Conservation (phyloP, 2,329 filamentous ascomycete genomes). For the Pseudogymnoascus sp. region DNA sequence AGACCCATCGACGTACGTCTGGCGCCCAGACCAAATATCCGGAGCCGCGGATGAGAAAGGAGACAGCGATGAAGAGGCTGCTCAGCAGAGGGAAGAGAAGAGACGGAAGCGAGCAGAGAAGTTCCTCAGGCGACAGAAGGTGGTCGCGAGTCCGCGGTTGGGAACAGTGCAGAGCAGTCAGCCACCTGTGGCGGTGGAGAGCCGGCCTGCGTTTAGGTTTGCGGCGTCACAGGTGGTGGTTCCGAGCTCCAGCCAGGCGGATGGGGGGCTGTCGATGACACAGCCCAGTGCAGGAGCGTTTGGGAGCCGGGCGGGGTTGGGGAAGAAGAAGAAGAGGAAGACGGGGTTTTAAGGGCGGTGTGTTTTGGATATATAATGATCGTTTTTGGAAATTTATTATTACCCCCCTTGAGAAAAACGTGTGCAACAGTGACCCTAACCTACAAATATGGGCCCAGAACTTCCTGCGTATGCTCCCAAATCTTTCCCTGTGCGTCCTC, state of each 20-base stretch:
- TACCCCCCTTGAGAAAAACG: not conserved
- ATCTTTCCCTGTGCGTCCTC: constrained; percentile 25
- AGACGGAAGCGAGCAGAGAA: constrained; percentile 25
- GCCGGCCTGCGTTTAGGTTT: not conserved
- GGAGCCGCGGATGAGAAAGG: constrained; percentile 18
- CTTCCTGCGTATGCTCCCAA: constrained; percentile 29
- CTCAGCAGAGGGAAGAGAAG: constrained; percentile 19
- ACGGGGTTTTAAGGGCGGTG: constrained; percentile 29
- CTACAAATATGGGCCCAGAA: constrained; percentile 21
- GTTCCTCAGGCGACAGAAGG: constrained; percentile 22
- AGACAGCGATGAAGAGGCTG: constrained; percentile 12
- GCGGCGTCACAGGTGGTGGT: not conserved
- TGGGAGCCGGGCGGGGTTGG: constrained; percentile 32
- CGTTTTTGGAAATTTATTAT: not conserved
- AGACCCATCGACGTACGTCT: constrained; percentile 29
- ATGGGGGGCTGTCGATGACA: constrained; percentile 29
- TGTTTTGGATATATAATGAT: constrained; percentile 2
- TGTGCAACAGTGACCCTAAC: not conserved
- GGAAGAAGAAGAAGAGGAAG: constrained; percentile 38
- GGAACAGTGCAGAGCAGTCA: not conserved
- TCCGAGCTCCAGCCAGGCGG: constrained; percentile 15
- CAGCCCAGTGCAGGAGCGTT: constrained; percentile 42
- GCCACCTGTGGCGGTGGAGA: not conserved
- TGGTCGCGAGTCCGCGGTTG: not conserved
- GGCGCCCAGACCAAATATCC: constrained; percentile 19